Conservation (phyloP, 768 basidiomycete species). For the Tulasnella sp. region DNA sequence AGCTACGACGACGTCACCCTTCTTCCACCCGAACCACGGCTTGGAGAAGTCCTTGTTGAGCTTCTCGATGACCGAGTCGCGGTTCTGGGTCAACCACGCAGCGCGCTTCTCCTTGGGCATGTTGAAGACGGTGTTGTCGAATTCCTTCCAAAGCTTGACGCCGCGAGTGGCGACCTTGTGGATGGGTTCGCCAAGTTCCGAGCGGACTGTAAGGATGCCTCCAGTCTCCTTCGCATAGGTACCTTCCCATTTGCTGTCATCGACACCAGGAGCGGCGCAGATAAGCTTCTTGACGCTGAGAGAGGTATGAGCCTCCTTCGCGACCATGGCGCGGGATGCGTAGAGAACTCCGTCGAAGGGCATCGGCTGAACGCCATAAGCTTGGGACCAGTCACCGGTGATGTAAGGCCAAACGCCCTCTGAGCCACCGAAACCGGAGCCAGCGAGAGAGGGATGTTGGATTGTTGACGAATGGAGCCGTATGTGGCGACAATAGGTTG, state of each 20-base stretch:
- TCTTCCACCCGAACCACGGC: constrained; percentile 98
- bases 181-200: constrained; percentile 96
- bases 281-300: constrained; percentile 94
- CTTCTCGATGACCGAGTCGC: constrained; percentile 58
- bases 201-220: constrained; percentile 92
- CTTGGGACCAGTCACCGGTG: constrained; percentile 88
- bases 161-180: constrained; percentile 98
- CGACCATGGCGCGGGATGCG: constrained; percentile 95
- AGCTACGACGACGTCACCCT: constrained; percentile 71
- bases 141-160: too few species aligned
- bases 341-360: constrained; percentile 98
- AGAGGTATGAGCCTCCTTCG: constrained; percentile 94
- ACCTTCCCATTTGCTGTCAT: constrained; percentile 95
- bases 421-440: constrained; percentile 92
- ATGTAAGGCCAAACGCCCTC: constrained; percentile 96
- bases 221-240: constrained; percentile 92
- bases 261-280: constrained; percentile 74
- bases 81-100: too few species aligned
- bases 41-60: constrained; percentile 94
- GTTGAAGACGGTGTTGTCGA: too few species aligned
- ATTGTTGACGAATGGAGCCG: constrained; percentile 74
- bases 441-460: constrained; percentile 85
- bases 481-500: constrained; percentile 90
- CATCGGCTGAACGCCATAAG: constrained; percentile 86
- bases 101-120: too few species aligned